phyloP scores from a whole-genome alignment of 441 rosid species.

The Euphorbia schlechtendalii region DNA sequence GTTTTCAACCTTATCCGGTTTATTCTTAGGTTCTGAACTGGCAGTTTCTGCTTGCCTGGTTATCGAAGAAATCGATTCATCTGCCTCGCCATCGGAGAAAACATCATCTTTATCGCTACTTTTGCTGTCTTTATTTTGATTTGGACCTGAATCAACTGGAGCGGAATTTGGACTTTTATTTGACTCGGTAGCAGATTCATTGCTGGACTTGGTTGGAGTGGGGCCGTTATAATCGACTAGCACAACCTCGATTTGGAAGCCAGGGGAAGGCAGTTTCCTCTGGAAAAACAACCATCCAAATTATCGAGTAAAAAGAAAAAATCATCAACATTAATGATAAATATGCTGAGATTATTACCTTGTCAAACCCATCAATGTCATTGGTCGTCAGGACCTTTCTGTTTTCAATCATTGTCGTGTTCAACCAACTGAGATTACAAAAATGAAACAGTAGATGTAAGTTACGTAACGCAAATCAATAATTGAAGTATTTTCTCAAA shows the following conservation, averaged over 20 bases:
- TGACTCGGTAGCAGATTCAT: conserved; percentile 34
- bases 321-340: not conserved
- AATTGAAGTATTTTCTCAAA: no score
- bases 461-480: conserved; percentile 12
- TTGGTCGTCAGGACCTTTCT: conserved; percentile 57
- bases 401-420: conserved; percentile 91
- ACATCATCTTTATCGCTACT: conserved; percentile 69
- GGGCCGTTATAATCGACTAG: conserved; percentile 53
- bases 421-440: conserved; percentile 66
- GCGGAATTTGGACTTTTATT: conserved; percentile 39
- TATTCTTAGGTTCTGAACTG: conserved; percentile 28
- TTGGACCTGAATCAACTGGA: conserved; percentile 31
- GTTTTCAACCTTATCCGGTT: conserved; percentile 39
- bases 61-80: conserved; percentile 43
- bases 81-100: conserved; percentile 78
- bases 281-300: conserved; percentile 33
- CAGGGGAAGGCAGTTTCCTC: conserved; percentile 97
- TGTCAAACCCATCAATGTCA: conserved; percentile 88
- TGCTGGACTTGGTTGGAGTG: conserved; percentile 24
- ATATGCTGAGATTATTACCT: conserved; percentile 43
- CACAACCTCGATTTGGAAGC: conserved; percentile 91
- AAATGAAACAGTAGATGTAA: conserved; percentile 1
- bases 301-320: no score
- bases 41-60: conserved; percentile 26
- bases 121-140: conserved; percentile 35